Base-by-base conservation (phyloP, 129 eudicot genomes). In the Cynara cardunculus region DNA sequence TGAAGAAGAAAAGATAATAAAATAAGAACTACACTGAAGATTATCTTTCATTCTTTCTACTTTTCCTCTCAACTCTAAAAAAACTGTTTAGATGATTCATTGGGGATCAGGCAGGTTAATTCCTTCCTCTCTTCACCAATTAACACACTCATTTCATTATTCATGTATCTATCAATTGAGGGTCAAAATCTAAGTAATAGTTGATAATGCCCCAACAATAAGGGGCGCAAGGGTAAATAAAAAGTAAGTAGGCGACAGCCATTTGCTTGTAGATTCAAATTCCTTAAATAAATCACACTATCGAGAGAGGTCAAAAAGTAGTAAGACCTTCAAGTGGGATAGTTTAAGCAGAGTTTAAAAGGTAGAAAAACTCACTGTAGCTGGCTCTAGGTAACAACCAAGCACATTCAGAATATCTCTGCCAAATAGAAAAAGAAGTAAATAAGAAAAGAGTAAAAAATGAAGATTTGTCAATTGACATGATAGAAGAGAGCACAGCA, bases 341-440 rank as follows among this genome's bases (percentile, higher is more conserved):
- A 53, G 16, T 13, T 66, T 67, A 30, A 73, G 76, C 12, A 62
- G 32, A 22, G 22, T 26, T 44, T n/a, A 67, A 46, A 84, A 56
- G 31, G 10, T 41, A 78, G 16, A 53, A 46, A 78, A 74, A 89
- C 97, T 88, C 73, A 91, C 97, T 26, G 98, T 93, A 30, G 96
- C 89, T 41, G 98, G 98, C 87, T 93, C 97, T 41, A 93, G 90
- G 80, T 85, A 53, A 86, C 98, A 93, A 75, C 98, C 98, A 80
- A 88, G 69, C 30, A 93, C 80, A 74, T 93, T 93, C 73, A 93
- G 44, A 34, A 88, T 74, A 78, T 93, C 98, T 76, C 97, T 93
- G 97, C 80, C 76, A 35, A 86, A 81, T 1, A 82, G 7, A 37
- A 49, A 28, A 34, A 14, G 27, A 61, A 77, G 67, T 14, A 76